Evolutionary conservation across 2,329 filamentous ascomycete species (phyloP).

Genomic region (Drechslerella dactyloides): DNA sequence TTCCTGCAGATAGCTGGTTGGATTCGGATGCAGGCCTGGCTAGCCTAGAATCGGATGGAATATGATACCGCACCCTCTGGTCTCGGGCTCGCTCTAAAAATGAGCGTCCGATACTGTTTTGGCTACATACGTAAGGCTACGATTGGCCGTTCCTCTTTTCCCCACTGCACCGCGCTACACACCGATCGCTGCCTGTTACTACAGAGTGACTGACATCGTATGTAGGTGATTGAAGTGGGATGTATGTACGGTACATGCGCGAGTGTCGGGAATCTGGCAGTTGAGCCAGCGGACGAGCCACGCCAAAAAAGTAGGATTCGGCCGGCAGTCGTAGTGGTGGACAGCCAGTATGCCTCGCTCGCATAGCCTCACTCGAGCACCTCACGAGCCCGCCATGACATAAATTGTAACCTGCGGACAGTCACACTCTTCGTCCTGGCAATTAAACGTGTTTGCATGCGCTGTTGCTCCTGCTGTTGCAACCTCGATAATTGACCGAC

Average conservation of each 20-base stretch:
- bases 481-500: too few relatives aligned
- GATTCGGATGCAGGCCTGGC: neutral
- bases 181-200: neutral
- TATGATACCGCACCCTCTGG: neutral
- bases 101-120: too few relatives aligned
- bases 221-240: neutral
- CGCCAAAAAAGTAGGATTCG: constrained; percentile 50
- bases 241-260: too few relatives aligned
- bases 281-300: constrained; percentile 13
- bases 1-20: constrained; percentile 39
- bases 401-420: neutral
- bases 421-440: constrained; percentile 25
- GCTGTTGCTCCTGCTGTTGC: neutral
- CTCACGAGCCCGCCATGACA: neutral
- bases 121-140: neutral
- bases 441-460: constrained; percentile 5
- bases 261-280: constrained; percentile 12
- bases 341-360: constrained; percentile 34
- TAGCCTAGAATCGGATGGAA: constrained; percentile 2
- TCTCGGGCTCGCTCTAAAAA: neutral
- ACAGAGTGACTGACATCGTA: neutral
- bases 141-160: neutral
- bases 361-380: constrained; percentile 35
- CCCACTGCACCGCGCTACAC: neutral
- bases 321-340: neutral